Evolutionary conservation across 768 basidiomycete genomes (phyloP), one percentile per base, ranked within the genome.

Genomic region (Fistulinella prunicolor): DNA sequence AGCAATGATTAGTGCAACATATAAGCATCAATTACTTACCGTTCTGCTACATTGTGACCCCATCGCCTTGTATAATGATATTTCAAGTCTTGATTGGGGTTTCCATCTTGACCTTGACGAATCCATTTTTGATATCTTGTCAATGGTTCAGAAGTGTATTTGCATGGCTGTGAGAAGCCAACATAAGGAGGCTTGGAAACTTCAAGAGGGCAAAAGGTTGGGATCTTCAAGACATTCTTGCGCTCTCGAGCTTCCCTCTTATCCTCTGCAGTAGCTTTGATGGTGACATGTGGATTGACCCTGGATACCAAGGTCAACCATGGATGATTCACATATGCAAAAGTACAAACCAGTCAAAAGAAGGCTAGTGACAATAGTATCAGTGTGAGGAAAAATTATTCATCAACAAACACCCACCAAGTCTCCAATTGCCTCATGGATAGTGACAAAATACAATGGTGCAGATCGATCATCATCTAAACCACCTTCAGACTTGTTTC

Each of bases 381-480:
- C 26, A 42, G 28, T 17, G 20, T 49, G 20, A 57, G 38, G 41
- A 50, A 20, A 34, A 46, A 32, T 29, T 49, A n/a, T 45, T 32
- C 26, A 40, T 40, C 29, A 47, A 50, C 22, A 34, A 39, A 23
- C 10, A 70, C 84, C 44, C 65, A 83, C 86, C 68, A 90, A 56
- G 59, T 91, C 88, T 13, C 73, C 68, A 44, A 86, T 82, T 4
- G 87, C 85, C 56, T 85, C 83, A 30, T 77, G 61, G 3, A 89
- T 74, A 0, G 80, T 82, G 4, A 87, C 73, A 14, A 76, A 65
- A 19, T 64, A 70, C 24, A 85, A 61, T 1, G 89, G 89, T 0
- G 86, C 86, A 6, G 67, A 69, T n/a, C 74, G 70, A 50, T 83
- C 46, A 44, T 61, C 34, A 56, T 57, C 43, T 36, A 63, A 32